A percentile compares a stretch with the other conserved stretches of the same genome.
phyloP scores from a whole-genome alignment of 345 rosid genomes.

The Syzygium grande region DNA sequence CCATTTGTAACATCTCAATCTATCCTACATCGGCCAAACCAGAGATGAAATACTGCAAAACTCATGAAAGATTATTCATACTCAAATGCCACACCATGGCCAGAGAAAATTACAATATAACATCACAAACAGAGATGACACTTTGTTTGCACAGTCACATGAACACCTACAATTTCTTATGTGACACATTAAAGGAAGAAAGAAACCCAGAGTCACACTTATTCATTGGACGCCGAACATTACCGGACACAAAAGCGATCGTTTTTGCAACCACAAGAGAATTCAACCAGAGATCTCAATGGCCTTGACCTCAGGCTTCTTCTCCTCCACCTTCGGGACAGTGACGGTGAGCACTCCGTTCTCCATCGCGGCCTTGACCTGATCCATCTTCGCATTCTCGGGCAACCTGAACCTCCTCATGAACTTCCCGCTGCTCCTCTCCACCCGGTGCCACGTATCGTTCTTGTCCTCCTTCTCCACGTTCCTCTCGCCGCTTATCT shows the following conservation, averaged over 20 bases:
- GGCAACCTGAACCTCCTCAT: slow-evolving; percentile 16
- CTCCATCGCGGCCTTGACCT: slow-evolving; percentile 16
- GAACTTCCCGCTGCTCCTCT: slow-evolving; percentile 16
- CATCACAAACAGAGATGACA: too few relatives aligned
- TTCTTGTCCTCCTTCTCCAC: slow-evolving; percentile 19
- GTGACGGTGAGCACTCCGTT: slow-evolving; percentile 13
- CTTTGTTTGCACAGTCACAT: not conserved
- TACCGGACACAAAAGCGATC: not conserved
- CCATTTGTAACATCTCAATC: not conserved
- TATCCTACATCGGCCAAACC: not conserved
- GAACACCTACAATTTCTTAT: not conserved
- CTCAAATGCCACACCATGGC: too few relatives aligned
- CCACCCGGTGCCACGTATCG: slow-evolving; percentile 16
- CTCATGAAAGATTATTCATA: not conserved
- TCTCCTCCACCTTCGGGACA: slow-evolving; percentile 12
- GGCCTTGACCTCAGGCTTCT: slow-evolving; percentile 9
- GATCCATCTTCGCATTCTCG: slow-evolving; percentile 7
- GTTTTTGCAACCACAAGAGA: not conserved
- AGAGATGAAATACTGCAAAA: not conserved
- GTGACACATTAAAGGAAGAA: not conserved
- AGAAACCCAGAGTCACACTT: not conserved
- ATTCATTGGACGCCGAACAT: not conserved
- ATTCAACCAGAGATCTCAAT: slow-evolving; percentile 11
- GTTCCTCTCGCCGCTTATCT: slow-evolving; percentile 16
- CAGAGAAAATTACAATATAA: too few relatives aligned